These are phyloP conservation scores for Streptanthus diversifolius DNA, from an alignment of 345 rosid genomes.

Conservation along the genomic window DNA sequence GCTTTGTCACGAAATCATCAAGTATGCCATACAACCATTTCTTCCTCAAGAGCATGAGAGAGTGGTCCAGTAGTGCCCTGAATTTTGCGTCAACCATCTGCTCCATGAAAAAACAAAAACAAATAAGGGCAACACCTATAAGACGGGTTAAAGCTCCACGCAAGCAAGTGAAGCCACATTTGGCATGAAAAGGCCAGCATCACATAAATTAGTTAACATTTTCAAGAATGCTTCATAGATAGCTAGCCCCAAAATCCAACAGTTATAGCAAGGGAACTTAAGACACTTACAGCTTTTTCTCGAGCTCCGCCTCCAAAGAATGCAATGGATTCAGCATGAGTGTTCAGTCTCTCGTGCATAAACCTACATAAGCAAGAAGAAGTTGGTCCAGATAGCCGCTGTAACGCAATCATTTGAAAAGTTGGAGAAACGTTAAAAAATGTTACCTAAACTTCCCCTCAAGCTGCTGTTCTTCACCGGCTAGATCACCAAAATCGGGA, in stretches of 20 bases:
- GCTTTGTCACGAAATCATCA: constrained; percentile 97
- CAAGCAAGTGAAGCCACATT: constrained; percentile 11
- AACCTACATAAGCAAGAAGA: constrained; percentile 51
- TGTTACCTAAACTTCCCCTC: constrained; percentile 92
- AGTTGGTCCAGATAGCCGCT: constrained; percentile 13
- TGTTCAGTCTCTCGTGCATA: constrained; percentile 97
- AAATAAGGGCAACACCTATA: neutral
- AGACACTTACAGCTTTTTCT: constrained; percentile 85
- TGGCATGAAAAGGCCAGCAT: neutral
- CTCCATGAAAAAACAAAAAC: constrained; percentile 3
- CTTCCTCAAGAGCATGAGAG: constrained; percentile 71
- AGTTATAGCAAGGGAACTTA: neutral
- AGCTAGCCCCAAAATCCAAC: neutral
- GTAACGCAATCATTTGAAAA: constrained; percentile 19
- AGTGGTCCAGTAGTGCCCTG: constrained; percentile 78
- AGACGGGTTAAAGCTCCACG: constrained; percentile 15
- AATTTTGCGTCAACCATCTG: constrained; percentile 95
- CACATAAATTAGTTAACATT: neutral
- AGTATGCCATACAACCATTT: constrained; percentile 89
- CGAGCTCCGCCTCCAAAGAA: constrained; percentile 99
- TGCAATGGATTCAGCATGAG: constrained; percentile 99
- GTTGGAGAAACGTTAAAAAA: neutral
- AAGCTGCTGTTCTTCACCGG: constrained; percentile 79
- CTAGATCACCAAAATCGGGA: constrained; percentile 91
- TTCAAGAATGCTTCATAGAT: constrained; percentile 1